Base-by-base conservation (phyloP, 257 asterid species). In the Capsicum baccatum region DNA sequence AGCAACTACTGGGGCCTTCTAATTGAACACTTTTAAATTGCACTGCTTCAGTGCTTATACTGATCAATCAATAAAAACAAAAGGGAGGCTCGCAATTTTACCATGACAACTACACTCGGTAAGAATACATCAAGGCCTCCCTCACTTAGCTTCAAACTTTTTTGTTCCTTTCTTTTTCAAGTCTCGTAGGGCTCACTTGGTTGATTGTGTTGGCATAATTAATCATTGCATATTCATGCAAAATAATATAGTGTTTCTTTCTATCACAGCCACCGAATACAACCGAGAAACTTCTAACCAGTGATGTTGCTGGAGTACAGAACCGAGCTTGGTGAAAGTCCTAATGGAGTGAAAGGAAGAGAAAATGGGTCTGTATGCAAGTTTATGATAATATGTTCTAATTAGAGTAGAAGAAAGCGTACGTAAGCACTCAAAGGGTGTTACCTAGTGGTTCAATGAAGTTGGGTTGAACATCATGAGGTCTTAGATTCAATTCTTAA, bases 1-100 rank as follows among this genome's bases (percentile, higher is more conserved):
- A 84, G 85, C 76, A 74, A 87, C 82, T 62, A 85, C 79, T 83
- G 89, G 89, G 90, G 84, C 85, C 91, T 80, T 19, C 6, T 47
- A 66, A 14, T 63, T 64, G 79, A 69, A 37, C 67, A 57, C 35
- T 82, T 78, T 79, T 64, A 60, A 33, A 52, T 48, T 82, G 83
- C 83, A 59, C 81, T 26, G 67, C 21, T 8, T 42, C 78, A 74
- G 6, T 68, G 8, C n/a, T 78, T 52, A 39, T 14, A 35, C 52
- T 82, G 81, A 89, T 83, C 67, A 39, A 74, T 79, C 67, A 39
- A 74, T 79, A 83, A 35, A 42, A 79, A 70, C 78, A 85, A 85
- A 63, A 80, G 37, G 57, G 66, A 73, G 60, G 63, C 21, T 76
- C 47, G 8, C 26, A 21, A 47, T 26, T 74, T 76, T 76, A 52